Base-by-base conservation (phyloP, 208 protist species). In the Herpetomonas samuelpessoai region DNA sequence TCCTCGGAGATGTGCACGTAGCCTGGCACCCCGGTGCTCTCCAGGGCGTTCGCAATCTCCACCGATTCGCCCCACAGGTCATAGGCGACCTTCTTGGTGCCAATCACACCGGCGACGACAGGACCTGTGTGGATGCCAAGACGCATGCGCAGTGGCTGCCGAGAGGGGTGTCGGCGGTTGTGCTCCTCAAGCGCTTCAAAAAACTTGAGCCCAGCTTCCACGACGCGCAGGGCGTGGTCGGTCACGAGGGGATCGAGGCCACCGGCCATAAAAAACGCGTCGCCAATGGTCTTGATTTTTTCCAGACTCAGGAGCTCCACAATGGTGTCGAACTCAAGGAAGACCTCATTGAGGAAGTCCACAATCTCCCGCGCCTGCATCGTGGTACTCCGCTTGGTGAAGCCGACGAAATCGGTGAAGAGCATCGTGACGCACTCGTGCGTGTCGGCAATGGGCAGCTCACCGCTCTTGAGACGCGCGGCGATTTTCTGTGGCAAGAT, bases 251-350 rank as follows among this genome's bases (percentile, higher is more conserved):
- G 59, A 26, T 76, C 68, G 14, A 71, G 39, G 24, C 71, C 65
- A 22, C 71, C 70, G 14, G 68, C 74, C 53, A 70, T 65, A 30
- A 81, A 69, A 30, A 81, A 82, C 14, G 76, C 76, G 41, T 82
- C 76, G 38, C 76, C 76, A 58, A 82, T 82, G 9, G 76, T 82
- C 55, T 82, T 82, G 48, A 82, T 82, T 64, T 82, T 82, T 29
- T 82, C 76, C 2, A 82, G 38, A 18, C 48, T 45, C n/a, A 76
- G 61, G 29, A 58, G 41, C 57, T 82, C 71, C 16, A 66, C 68
- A 16, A 75, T 22, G 29, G 62, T 64, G 57, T 82, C 76, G 54
- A 81, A 82, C 45, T 68, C 67, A 27, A 66, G 47, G 30, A 82
- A 75, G 21, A 82, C 62, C 35, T 69, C 52, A 29, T 79, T 76